Base-by-base conservation (phyloP, 257 asterid species). In the Forsythia viridissima region DNA sequence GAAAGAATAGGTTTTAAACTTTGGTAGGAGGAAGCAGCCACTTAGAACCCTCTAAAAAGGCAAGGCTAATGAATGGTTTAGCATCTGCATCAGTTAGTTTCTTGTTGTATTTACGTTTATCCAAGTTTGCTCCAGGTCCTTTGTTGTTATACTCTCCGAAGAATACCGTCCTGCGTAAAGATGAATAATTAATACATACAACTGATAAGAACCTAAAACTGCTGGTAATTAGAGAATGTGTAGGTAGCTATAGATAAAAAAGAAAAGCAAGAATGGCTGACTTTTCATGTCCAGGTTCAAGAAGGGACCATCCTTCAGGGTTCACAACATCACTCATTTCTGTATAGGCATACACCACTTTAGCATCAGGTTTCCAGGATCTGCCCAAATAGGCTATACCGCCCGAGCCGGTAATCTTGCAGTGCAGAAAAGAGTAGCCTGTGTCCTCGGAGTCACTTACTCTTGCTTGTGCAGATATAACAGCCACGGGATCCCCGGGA, bases 11-110 rank as follows among this genome's bases (percentile, higher is more conserved):
- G 24, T 63, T 63, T 78, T 71, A 85, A 13, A 85, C 6, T 37
- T 79, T 30, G 2, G 80, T 13, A 0, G 94, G 92, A 69, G 97
- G 97, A 46, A 88, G 89, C 30, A 95, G 78, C 99, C 99, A 95
- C 39, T 80, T 77, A 30, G 92, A 81, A 3, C 80, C 99, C 76
- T 84, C 89, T 8, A 95, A 81, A 68, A 18, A 91, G 4, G 16
- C 88, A 39, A 95, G 93, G 40, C 73, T 78, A 61, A 89, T 30
- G 81, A 79, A 91, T 48, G 85, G 89, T 40, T 81, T 70, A 5
- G 76, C 91, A 0, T 91, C 88, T 24, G 34, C 83, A 2, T 42
- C 82, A 4, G n/a, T 84, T 41, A 95, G 81, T 77, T 86, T 84
- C 91, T 89, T 93, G 1, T 34, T 36, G 67, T 65, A 96, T 4